These are phyloP conservation scores for Copromyces sp. DNA, from an alignment of 495 filamentous ascomycete genomes.

Conservation along the genomic window DNA sequence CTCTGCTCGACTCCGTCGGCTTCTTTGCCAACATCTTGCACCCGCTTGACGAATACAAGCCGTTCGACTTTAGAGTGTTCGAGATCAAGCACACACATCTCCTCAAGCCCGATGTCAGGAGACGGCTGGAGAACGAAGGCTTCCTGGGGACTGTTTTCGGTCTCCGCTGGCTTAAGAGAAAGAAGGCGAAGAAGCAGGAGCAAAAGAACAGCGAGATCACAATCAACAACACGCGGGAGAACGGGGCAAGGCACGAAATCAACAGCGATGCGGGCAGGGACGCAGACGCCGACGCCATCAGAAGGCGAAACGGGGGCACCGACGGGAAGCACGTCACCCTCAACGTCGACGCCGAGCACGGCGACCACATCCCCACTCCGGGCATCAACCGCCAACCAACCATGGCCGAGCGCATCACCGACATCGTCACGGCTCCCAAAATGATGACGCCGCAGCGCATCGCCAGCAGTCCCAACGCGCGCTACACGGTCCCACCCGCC, in stretches of 20 bases:
- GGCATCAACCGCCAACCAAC: constrained; percentile 20
- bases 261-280: neutral
- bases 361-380: constrained; percentile 4
- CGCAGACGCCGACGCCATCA: too few relatives aligned
- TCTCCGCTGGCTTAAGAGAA: neutral
- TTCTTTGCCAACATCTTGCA: constrained; percentile 55
- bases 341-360: constrained; percentile 1
- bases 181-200: neutral
- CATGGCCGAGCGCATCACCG: constrained; percentile 24
- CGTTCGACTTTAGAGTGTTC: constrained; percentile 38
- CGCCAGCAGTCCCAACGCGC: constrained; percentile 10
- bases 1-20: constrained; percentile 42
- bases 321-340: neutral
- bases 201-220: neutral
- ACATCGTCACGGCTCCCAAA: constrained; percentile 27
- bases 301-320: neutral
- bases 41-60: constrained; percentile 37
- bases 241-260: neutral
- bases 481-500: constrained; percentile 37
- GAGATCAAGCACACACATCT: constrained; percentile 30
- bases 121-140: constrained; percentile 12
- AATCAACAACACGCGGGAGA: neutral
- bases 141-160: neutral
- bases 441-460: constrained; percentile 7
- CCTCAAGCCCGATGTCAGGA: constrained; percentile 3